Evolutionary conservation across 2,329 filamentous ascomycete species (phyloP).

Genomic region (Fusarium mundagurra): DNA sequence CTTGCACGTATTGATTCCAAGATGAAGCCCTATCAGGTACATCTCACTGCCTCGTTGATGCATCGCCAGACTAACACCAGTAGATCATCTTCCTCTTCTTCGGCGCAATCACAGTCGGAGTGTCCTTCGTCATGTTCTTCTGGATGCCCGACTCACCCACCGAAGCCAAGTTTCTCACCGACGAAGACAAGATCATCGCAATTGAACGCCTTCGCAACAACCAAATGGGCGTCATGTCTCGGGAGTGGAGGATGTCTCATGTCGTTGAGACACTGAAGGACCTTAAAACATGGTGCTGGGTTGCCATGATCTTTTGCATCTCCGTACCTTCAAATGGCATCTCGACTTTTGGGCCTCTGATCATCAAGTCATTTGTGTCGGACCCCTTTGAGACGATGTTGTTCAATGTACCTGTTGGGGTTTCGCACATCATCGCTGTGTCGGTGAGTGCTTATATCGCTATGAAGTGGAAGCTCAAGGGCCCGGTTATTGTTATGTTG

Average conservation of each 20-base stretch:
- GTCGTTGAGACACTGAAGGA: conserved; percentile 64
- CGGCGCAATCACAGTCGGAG: conserved; percentile 60
- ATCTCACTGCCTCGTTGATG: accelerated
- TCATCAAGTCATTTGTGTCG: conserved; percentile 68
- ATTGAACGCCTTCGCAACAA: conserved; percentile 64
- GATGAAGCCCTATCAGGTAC: conserved; percentile 59
- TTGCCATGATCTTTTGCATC: conserved; percentile 63
- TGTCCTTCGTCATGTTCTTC: conserved; percentile 56
- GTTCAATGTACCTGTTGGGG: conserved; percentile 69
- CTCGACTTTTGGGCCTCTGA: conserved; percentile 67
- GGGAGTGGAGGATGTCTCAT: conserved; percentile 62
- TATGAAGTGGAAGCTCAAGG: conserved; percentile 65
- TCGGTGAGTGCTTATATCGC: conserved; percentile 66
- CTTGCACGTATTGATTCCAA: conserved; percentile 64
- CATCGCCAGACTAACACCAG: background rate
- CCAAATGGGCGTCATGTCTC: conserved; percentile 63
- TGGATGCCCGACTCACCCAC: conserved; percentile 62
- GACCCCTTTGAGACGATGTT: conserved; percentile 65
- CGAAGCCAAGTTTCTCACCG: conserved; percentile 60
- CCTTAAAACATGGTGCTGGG: conserved; percentile 70
- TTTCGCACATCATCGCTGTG: conserved; percentile 68
- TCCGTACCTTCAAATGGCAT: conserved; percentile 67
- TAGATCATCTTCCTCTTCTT: conserved; percentile 64
- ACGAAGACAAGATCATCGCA: conserved; percentile 62
- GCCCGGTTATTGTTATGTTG: conserved; percentile 62